These are phyloP conservation scores for Chlamydomonas schloesseri DNA, from an alignment of 139 green algal genomes.

Conservation along the genomic window DNA sequence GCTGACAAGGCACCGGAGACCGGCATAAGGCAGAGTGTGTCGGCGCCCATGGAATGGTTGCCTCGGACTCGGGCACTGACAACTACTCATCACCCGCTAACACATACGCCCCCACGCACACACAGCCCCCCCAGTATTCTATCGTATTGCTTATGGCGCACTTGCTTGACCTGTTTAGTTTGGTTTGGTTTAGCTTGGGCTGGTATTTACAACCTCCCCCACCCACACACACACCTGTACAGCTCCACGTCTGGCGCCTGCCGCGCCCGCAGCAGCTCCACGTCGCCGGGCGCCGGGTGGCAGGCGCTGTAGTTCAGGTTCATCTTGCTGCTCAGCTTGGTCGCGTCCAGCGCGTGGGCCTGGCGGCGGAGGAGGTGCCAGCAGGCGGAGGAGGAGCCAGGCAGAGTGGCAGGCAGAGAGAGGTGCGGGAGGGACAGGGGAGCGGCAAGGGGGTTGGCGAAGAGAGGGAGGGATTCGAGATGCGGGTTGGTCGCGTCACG, in stretches of 20 bases:
- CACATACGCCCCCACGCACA: no score
- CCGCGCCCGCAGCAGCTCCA: not conserved
- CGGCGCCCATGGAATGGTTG: no score
- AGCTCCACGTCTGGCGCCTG: constrained; percentile 6
- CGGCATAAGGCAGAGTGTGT: no score
- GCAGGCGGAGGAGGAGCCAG: no score
- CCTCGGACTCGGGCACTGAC: no score
- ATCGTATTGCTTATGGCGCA: not conserved
- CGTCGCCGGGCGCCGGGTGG: not conserved
- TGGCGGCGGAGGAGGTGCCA: not conserved
- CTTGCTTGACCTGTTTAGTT: no score
- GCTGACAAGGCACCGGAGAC: no score
- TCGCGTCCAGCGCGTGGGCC: constrained; percentile 1
- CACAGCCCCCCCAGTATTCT: not conserved
- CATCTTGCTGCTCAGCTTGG: not conserved
- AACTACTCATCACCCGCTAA: no score
- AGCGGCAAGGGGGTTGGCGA: not conserved
- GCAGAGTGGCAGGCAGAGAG: not conserved
- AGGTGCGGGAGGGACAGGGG: not conserved
- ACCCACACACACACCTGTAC: not conserved
- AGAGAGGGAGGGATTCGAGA: no score
- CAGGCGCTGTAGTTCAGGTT: not conserved
- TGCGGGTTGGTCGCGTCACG: no score
- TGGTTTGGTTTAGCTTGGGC: no score
- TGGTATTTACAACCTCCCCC: no score